Percentiles rank a stretch among this genome's conserved stretches.
These are phyloP conservation scores for Cladophialophora psammophila DNA, from an alignment of 2,329 filamentous ascomycete genomes.

Conservation along the genomic window DNA sequence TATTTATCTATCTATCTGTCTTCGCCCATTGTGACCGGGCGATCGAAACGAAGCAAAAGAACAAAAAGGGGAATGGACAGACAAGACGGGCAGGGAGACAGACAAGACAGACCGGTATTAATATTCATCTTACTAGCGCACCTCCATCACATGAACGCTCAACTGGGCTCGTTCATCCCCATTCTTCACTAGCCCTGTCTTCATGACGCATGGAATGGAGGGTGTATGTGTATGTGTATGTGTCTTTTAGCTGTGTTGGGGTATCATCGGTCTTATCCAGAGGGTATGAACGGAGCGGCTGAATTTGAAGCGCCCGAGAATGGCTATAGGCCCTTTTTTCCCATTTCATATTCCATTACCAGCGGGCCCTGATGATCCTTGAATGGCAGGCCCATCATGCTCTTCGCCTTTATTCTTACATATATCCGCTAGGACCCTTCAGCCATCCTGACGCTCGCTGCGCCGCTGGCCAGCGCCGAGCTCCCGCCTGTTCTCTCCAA, in stretches of 20 bases:
- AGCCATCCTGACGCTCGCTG: constrained; percentile 8
- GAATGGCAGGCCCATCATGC: background rate
- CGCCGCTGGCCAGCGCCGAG: constrained; percentile 11
- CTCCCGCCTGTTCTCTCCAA: constrained; percentile 33
- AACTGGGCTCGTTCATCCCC: too few species aligned
- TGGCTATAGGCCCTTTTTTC: too few species aligned
- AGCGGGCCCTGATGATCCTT: background rate
- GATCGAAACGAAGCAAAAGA: background rate
- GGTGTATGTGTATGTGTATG: too few species aligned
- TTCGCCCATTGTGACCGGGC: background rate
- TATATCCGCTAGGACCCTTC: background rate
- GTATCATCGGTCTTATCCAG: too few species aligned
- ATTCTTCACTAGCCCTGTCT: too few species aligned
- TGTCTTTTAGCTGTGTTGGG: too few species aligned
- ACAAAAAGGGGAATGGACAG: too few species aligned
- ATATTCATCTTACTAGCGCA: background rate
- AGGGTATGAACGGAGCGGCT: too few species aligned
- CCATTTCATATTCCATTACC: background rate
- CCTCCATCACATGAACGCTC: too few species aligned
- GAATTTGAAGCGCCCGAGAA: too few species aligned
- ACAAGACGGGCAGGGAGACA: too few species aligned
- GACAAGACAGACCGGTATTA: background rate
- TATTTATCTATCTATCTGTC: background rate
- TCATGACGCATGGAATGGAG: too few species aligned
- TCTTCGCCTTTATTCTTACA: background rate